Percentiles rank a stretch among this genome's conserved stretches.
These are phyloP conservation scores for Huntiella moniliformis DNA, from an alignment of 2,329 filamentous ascomycete species.

Conservation along the genomic window DNA sequence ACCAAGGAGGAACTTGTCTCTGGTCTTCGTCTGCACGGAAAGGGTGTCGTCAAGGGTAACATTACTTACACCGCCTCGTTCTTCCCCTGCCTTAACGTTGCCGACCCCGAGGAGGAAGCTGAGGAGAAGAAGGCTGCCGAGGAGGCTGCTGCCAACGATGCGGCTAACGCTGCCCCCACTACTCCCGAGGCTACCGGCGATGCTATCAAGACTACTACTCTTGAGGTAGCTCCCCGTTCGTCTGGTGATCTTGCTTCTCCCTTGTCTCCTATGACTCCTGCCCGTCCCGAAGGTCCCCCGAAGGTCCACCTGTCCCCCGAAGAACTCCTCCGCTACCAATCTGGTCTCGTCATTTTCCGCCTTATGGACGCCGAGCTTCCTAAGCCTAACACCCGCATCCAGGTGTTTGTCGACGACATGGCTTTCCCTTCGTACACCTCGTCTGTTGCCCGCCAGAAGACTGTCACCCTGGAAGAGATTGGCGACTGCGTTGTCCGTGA, in stretches of 20 bases:
- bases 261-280: conserved; percentile 18
- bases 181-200: conserved; percentile 7
- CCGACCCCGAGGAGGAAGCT: conserved; percentile 76
- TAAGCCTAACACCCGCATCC: conserved; percentile 55
- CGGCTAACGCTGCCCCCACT: conserved; percentile 15
- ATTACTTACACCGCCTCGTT: conserved; percentile 74
- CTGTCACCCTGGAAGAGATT: conserved; percentile 69
- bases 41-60: conserved; percentile 56
- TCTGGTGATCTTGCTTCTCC: conserved; percentile 17
- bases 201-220: conserved; percentile 14
- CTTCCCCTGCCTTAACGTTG: conserved; percentile 72
- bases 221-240: conserved; percentile 5
- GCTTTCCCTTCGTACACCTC: conserved; percentile 77
- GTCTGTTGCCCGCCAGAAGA: conserved; percentile 49
- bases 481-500: conserved; percentile 93
- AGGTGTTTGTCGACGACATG: conserved; percentile 89
- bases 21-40: conserved; percentile 54
- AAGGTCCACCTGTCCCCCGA: conserved; percentile 65
- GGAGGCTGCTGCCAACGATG: conserved; percentile 19
- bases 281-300: conserved; percentile 34
- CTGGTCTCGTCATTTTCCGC: conserved; percentile 84
- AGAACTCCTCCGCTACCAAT: conserved; percentile 71
- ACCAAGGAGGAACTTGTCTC: conserved; percentile 49
- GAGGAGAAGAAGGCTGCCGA: conserved; percentile 32
- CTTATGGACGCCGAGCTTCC: conserved; percentile 77